Percentiles rank a stretch among this genome's conserved stretches.
These are phyloP conservation scores for Eucalyptus curtisii DNA, from an alignment of 345 rosid genomes.

Conservation along the genomic window DNA sequence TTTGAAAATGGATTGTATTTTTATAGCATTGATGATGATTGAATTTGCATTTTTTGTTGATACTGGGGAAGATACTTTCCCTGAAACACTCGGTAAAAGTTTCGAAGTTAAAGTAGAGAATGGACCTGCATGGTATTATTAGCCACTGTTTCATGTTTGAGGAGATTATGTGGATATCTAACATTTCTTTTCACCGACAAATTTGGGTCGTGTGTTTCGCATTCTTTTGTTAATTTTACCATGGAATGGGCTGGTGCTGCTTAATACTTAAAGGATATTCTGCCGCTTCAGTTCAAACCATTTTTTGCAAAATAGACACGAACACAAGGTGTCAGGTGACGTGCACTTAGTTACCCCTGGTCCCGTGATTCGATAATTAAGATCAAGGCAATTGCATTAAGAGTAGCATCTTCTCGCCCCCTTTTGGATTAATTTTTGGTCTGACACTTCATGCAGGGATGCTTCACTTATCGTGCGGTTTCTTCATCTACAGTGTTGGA, in stretches of 20 bases:
- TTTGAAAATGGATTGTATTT: background rate
- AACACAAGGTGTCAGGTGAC: background rate
- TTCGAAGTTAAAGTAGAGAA: background rate
- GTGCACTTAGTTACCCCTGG: background rate
- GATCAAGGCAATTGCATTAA: background rate
- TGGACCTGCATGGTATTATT: background rate
- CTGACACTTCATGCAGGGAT: background rate
- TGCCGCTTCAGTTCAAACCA: background rate
- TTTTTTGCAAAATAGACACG: background rate
- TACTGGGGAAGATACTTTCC: background rate
- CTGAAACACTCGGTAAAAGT: background rate
- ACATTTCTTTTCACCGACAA: background rate
- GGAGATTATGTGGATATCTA: background rate
- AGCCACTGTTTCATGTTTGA: background rate
- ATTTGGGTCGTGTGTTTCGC: background rate
- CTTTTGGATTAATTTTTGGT: background rate
- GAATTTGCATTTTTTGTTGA: background rate
- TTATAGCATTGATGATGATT: background rate
- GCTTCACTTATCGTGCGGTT: background rate
- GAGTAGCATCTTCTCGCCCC: background rate
- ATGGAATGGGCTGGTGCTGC: background rate
- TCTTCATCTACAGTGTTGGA: background rate
- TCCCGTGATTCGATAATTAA: background rate
- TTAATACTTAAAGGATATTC: background rate
- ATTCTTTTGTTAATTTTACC: background rate